phyloP scores from a whole-genome alignment of 176 grass and related monocot genomes.

The Oryza longistaminata region DNA sequence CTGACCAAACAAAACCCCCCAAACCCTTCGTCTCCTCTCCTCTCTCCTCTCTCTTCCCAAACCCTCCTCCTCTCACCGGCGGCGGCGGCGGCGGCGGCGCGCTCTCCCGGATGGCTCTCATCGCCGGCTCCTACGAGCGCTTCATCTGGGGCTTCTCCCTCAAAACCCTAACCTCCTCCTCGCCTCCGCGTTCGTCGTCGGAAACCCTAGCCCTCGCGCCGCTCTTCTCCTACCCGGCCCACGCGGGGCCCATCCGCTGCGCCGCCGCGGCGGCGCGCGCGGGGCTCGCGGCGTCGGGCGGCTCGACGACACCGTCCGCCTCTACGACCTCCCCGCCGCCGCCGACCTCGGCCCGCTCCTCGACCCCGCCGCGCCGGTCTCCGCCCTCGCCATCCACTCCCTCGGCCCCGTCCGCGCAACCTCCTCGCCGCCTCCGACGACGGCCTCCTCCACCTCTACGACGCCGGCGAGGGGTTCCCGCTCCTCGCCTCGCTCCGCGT shows the following conservation, averaged over 20 bases:
- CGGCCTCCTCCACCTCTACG: conserved; percentile 73
- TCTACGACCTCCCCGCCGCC: conserved; percentile 75
- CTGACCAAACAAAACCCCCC: background rate
- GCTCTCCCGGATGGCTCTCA: conserved; percentile 54
- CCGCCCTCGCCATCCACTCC: conserved; percentile 78
- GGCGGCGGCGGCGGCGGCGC: conserved; percentile 10
- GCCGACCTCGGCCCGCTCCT: conserved; percentile 76
- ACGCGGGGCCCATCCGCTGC: conserved; percentile 78
- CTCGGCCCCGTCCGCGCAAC: conserved; percentile 66
- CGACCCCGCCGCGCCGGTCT: conserved; percentile 70
- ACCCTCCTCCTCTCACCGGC: background rate
- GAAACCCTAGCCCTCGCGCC: conserved; percentile 40
- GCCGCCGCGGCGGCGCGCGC: conserved; percentile 47
- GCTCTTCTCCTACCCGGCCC: conserved; percentile 83
- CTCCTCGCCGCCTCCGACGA: conserved; percentile 86
- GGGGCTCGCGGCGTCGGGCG: conserved; percentile 57
- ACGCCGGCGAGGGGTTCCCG: conserved; percentile 67
- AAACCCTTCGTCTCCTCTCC: background rate
- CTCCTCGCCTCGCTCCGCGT: conserved; percentile 56
- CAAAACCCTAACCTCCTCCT: conserved; percentile 37
- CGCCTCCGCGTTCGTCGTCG: background rate
- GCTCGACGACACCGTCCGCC: conserved; percentile 70
- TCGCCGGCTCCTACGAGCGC: conserved; percentile 95
- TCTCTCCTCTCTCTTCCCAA: too few species aligned
- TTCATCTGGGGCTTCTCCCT: conserved; percentile 97